phyloP scores from a whole-genome alignment of 257 asterid genomes.

The Vinca minor region DNA sequence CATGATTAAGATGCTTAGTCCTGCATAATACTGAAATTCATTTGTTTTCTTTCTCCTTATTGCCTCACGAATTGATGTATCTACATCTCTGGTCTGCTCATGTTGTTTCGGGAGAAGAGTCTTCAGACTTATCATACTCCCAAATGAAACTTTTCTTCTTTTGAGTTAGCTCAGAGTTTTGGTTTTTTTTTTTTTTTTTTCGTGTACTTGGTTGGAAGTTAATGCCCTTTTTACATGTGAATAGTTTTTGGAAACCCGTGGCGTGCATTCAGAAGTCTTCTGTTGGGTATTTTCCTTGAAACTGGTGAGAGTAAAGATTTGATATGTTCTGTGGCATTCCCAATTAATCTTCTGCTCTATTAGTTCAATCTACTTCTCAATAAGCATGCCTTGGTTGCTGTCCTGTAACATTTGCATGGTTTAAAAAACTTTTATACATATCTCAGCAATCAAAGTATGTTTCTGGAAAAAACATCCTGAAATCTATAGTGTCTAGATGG shows the following conservation, averaged over 20 bases:
- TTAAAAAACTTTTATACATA: not conserved
- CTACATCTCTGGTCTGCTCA: not conserved
- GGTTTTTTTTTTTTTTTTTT: not conserved
- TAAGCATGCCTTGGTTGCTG: not conserved
- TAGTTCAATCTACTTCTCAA: not conserved
- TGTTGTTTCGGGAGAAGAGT: not conserved
- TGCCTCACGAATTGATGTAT: not conserved
- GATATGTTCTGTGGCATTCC: not conserved
- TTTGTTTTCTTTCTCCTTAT: not conserved
- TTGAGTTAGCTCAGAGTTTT: not conserved
- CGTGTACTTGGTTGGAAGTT: not conserved
- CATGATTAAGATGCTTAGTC: not conserved
- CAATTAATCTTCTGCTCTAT: not conserved
- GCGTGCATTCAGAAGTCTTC: not conserved
- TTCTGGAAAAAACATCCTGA: not conserved
- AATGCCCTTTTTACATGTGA: not conserved
- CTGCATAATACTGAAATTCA: not conserved
- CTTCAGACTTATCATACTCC: not conserved
- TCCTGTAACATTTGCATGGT: not conserved
- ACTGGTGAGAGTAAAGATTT: not conserved
- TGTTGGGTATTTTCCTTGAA: not conserved
- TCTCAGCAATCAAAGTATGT: not conserved
- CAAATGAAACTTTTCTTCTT: not conserved
- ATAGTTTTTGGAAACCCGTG: too few relatives aligned
- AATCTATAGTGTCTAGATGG: not conserved